phyloP scores from a whole-genome alignment of 176 grass and related monocot genomes.

The Rhipidocladum racemiflorum region DNA sequence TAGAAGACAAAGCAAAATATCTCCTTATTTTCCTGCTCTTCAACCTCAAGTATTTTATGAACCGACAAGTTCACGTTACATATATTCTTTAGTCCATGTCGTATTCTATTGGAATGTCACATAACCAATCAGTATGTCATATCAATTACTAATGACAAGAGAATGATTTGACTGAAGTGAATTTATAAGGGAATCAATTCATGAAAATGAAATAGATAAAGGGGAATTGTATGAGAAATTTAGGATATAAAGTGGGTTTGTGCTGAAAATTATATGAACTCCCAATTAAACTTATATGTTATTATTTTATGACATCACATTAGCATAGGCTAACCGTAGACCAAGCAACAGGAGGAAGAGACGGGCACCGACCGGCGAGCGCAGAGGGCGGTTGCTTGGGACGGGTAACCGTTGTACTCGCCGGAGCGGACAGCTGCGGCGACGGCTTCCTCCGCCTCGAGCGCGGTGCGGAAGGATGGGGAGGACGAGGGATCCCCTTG shows the following conservation, averaged over 20 bases:
- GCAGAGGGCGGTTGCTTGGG: neutral
- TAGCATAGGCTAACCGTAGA: too few relatives aligned
- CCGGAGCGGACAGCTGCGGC: slow-evolving; percentile 38
- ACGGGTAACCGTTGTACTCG: slow-evolving; percentile 38
- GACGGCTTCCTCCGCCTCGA: slow-evolving; percentile 44
- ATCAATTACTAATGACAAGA: neutral
- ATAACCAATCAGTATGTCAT: neutral
- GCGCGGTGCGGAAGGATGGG: slow-evolving; percentile 42
- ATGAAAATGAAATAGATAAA: neutral
- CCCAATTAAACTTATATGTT: too few relatives aligned
- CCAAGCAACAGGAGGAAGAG: neutral
- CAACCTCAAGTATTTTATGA: neutral
- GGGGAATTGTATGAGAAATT: neutral
- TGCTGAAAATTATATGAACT: too few relatives aligned
- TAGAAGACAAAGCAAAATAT: neutral
- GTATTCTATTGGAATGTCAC: neutral
- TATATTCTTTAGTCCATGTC: neutral
- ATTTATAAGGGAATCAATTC: neutral
- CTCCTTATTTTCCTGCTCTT: neutral
- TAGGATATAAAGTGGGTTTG: neutral
- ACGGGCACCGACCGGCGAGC: slow-evolving; percentile 38
- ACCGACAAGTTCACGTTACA: neutral
- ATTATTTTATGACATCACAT: too few relatives aligned
- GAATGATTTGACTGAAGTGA: neutral
- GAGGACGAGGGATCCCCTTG: slow-evolving; percentile 50